Evolutionary conservation across 2,329 filamentous ascomycete genomes (phyloP), one percentile per base, ranked within the genome.

Genomic region (Ascochyta lentis): DNA sequence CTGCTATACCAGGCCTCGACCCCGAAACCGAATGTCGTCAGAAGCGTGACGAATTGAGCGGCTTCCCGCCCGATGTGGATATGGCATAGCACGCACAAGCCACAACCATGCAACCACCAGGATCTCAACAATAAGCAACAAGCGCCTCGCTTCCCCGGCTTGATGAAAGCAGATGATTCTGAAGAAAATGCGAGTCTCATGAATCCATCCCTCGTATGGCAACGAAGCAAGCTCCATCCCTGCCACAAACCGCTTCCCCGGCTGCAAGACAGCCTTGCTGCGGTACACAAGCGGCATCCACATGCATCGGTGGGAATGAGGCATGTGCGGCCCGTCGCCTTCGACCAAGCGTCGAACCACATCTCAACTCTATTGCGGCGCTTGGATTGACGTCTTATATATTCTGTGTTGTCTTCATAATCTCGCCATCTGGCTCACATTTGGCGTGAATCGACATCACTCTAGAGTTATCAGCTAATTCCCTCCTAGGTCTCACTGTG

Each of bases 401-500:
- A 31, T 31, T 9, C 35, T 46, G 35, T 35, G 38, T 16, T 16
- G 9, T 24, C 35, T 47, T 35, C 38, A 46, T n/a, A 26, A 16
- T 24, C 27, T 38, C 37, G 31, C 27, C 22, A 35, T 38, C 27
- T 22, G 22, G 33, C 26, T 31, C 44, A 46, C 40, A 19, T 54
- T 50, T 44, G 43, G 24, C 22, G 24, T 39, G 23, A 45, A 19
- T 31, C 22, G 37, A 4, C 7, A 15, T 40, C 29, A 23, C 31
- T 31, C 19, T 22, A 26, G 31, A 26, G 15, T 13, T 6, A 40
- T 23, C 27, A 61, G 58, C 54, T 57, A 46, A 54, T n/a, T n/a
- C 42, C 7, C 42, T 29, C 39, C 41, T 46, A 73, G 73, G 72
- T 34, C 59, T 75, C 12, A 54, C 60, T 3, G 46, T 74, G 7